A percentile compares a stretch with the other conserved stretches of the same genome.
These are phyloP conservation scores for Ambrosiella cleistominuta DNA, from an alignment of 2,329 filamentous ascomycete genomes.

Conservation along the genomic window DNA sequence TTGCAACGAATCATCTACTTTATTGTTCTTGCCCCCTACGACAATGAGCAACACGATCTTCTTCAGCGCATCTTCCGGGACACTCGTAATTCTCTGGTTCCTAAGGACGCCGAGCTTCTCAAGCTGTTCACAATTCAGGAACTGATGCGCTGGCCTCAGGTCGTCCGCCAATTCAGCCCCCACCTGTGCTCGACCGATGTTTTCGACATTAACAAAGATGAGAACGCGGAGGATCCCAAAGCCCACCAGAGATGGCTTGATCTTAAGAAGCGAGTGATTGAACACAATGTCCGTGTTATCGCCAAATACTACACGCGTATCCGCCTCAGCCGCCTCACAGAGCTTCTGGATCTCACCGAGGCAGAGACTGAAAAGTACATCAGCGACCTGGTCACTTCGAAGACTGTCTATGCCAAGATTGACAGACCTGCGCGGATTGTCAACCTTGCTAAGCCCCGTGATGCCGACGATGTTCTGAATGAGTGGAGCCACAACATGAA, in stretches of 20 bases:
- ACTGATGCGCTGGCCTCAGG: slow-evolving; percentile 95
- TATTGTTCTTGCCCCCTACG: slow-evolving; percentile 85
- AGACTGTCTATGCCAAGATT: slow-evolving; percentile 96
- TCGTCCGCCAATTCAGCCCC: slow-evolving; percentile 72
- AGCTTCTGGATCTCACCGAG: slow-evolving; percentile 79
- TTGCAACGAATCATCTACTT: slow-evolving; percentile 96
- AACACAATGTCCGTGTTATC: slow-evolving; percentile 94
- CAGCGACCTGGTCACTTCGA: slow-evolving; percentile 86
- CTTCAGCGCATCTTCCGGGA: slow-evolving; percentile 85
- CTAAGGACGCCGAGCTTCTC: slow-evolving; percentile 67
- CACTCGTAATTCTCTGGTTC: slow-evolving; percentile 58
- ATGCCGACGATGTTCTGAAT: slow-evolving; percentile 90
- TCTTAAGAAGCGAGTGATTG: slow-evolving; percentile 92
- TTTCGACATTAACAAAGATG: slow-evolving; percentile 47
- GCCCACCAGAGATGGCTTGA: slow-evolving; percentile 80
- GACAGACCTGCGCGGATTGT: slow-evolving; percentile 84
- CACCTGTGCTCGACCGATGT: slow-evolving; percentile 81
- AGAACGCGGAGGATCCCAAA: slow-evolving; percentile 57
- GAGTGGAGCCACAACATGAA: slow-evolving; percentile 99
- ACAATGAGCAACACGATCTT: slow-evolving; percentile 96
- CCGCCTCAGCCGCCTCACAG: slow-evolving; percentile 73
- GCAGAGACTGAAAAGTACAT: slow-evolving; percentile 99
- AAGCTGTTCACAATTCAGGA: slow-evolving; percentile 92
- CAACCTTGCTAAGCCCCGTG: slow-evolving; percentile 83
- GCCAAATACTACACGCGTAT: slow-evolving; percentile 99